Base-by-base conservation (phyloP, 2,329 filamentous ascomycete species). In the Sclerotinia trifoliorum region DNA sequence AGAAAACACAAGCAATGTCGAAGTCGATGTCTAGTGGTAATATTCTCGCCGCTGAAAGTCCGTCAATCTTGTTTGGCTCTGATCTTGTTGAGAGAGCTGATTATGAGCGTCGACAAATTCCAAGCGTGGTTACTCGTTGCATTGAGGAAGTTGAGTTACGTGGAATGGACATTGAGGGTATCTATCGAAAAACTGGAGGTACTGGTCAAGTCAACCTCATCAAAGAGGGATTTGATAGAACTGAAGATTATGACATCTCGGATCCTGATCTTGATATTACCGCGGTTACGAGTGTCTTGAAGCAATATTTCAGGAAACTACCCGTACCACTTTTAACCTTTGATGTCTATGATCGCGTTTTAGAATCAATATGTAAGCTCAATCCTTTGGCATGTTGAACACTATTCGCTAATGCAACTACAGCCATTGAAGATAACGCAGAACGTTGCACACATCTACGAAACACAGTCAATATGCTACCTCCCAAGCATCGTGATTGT, bases 141-240 rank as follows among this genome's bases (percentile, higher is more conserved):
- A 96, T 99, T 73, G 92, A 97, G 77, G 94, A 99, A 80, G 95
- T 99, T 51, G 95, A 99, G 79, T 82, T 95, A 29, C 89, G 95
- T 77, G 95, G 94, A 80, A 97, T 99, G 92, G 94, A 98, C 75
- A 87, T 96, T 74, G 95, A 98, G 81, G 95, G 95, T 71, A 96
- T 99, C 74, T 99, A 99, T 81, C 89, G 95, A 76, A 99, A 99
- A 84, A 97, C 94, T 63, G 95, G 95, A 68, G 95, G 94, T 73
- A 93, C 91, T 75, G 93, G 92, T 11, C 93, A 96, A 78, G 91
- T 97, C 77, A 96, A 96, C 79, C 84, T 87, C 75, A 92, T 99
- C 74, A 92, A 94, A 76, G 91, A 94, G 73, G 93, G 94, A 17
- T 98, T 99, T 78, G 94, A 97, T 78, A 90, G 89, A 78, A 90